These are phyloP conservation scores for Stephania yunnanensis DNA, from an alignment of 164 flowering plant species.

Conservation along the genomic window DNA sequence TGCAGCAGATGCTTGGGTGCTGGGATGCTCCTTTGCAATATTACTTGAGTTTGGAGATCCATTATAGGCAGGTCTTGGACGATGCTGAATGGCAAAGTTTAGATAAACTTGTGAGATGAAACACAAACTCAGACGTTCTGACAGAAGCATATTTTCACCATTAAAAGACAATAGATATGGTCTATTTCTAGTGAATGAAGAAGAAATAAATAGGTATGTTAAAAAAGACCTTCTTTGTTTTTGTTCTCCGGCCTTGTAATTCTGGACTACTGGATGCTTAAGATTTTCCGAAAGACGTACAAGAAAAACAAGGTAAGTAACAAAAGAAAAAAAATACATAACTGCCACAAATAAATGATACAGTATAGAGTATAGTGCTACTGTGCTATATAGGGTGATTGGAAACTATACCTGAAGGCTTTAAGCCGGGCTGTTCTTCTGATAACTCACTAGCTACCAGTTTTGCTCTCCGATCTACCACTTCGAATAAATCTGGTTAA, in stretches of 20 bases:
- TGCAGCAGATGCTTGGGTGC: slow-evolving; percentile 18
- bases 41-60: slow-evolving; percentile 35
- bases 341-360: neutral
- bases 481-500: slow-evolving; percentile 78
- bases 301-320: neutral
- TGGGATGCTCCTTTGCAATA: slow-evolving; percentile 26
- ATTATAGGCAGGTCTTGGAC: slow-evolving; percentile 25
- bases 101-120: neutral
- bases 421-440: slow-evolving; percentile 61
- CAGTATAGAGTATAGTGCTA: neutral
- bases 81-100: slow-evolving; percentile 32
- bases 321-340: neutral
- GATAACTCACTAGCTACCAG: slow-evolving; percentile 71
- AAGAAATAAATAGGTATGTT: neutral
- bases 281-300: slow-evolving; percentile 11
- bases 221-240: slow-evolving; percentile 45
- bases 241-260: slow-evolving; percentile 47
- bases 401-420: slow-evolving; percentile 50
- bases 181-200: neutral
- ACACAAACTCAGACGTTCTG: neutral
- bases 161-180: neutral
- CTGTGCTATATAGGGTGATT: too few relatives aligned
- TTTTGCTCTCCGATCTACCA: slow-evolving; percentile 94
- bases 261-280: slow-evolving; percentile 62
- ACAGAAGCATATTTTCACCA: neutral